Percentiles rank a stretch among this genome's conserved stretches.
These are phyloP conservation scores for Vigna hirtella DNA, from an alignment of 306 rosid species.

Conservation along the genomic window DNA sequence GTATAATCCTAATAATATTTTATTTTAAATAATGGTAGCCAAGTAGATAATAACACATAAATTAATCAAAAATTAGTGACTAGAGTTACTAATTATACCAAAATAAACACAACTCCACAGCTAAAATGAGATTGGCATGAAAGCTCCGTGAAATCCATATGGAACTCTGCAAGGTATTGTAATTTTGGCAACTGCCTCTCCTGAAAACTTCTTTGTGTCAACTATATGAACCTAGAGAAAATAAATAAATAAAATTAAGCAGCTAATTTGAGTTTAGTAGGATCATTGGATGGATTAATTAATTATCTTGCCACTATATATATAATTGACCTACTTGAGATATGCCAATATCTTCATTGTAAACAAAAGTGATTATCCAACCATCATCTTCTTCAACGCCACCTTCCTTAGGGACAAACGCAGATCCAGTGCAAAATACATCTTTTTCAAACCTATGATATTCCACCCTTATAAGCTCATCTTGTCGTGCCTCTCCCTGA, in stretches of 20 bases:
- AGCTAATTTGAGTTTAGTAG: neutral
- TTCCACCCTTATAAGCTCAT: constrained; percentile 57
- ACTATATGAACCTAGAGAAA: constrained; percentile 60
- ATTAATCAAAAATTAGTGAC: neutral
- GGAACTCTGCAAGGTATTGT: constrained; percentile 72
- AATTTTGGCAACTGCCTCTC: constrained; percentile 59
- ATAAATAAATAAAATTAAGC: neutral
- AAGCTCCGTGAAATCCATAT: constrained; percentile 81
- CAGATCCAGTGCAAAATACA: constrained; percentile 65
- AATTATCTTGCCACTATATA: neutral
- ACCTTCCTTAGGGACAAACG: constrained; percentile 59
- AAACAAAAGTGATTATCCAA: constrained; percentile 76
- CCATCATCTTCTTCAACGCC: constrained; percentile 80
- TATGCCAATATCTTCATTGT: constrained; percentile 61
- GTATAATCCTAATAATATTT: no score
- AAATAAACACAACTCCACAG: neutral
- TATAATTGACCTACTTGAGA: constrained; percentile 52
- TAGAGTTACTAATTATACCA: neutral
- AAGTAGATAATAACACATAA: neutral
- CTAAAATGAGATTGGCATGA: constrained; percentile 53
- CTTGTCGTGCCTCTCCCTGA: constrained; percentile 39
- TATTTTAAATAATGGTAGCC: neutral
- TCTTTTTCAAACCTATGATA: constrained; percentile 65
- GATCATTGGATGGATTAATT: neutral
- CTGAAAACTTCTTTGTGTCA: constrained; percentile 56